Evolutionary conservation across 345 rosid genomes (phyloP), one percentile per base, ranked within the genome.

Genomic region (Syzygium oleosum): DNA sequence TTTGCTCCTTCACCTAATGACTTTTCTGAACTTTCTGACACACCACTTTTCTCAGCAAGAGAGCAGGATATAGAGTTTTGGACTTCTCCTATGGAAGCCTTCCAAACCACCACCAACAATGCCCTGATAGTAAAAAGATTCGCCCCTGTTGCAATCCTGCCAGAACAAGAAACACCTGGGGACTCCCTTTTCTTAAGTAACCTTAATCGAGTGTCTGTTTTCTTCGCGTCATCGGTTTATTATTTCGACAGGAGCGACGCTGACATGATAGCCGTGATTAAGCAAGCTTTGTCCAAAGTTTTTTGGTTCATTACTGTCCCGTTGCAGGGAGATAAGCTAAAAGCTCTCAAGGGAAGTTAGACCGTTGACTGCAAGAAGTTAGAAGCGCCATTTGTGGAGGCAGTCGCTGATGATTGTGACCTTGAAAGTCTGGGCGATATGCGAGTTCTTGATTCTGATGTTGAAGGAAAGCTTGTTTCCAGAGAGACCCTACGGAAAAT

Each of bases 241-340:
- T 2, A 27, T 52, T 38, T 12, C 13, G n/a, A 55, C 19, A 22
- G 49, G 46, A 31, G 46, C 14, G 58, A 43, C 43, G 63, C 17
- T 12, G 23, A 93, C 51, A 92, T 95, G 6, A 89, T 88, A 84
- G 52, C 59, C 27, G 84, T 93, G 53, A 87, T 95, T 12, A 85
- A 91, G 59, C 84, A 92, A 52, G 96, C 97, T 56, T 93, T 95
- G 61, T 92, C 97, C 25, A 88, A 93, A 51, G 90, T 86, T n/a
- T 41, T 43, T 86, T 94, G 87, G 94, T 94, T 84, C 77, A 90
- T 61, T 93, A 91, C 93, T 94, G 90, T 58, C 96, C 97, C 29
- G 91, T 95, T 58, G 94, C 96, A 4, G 96, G 97, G 12, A 94
- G 91, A 88, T 91, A 93, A 59, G 88, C 88, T 90, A 92, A 95